Base-by-base conservation (phyloP, 2,329 filamentous ascomycete species). In the Colletotrichum eremochloae region DNA sequence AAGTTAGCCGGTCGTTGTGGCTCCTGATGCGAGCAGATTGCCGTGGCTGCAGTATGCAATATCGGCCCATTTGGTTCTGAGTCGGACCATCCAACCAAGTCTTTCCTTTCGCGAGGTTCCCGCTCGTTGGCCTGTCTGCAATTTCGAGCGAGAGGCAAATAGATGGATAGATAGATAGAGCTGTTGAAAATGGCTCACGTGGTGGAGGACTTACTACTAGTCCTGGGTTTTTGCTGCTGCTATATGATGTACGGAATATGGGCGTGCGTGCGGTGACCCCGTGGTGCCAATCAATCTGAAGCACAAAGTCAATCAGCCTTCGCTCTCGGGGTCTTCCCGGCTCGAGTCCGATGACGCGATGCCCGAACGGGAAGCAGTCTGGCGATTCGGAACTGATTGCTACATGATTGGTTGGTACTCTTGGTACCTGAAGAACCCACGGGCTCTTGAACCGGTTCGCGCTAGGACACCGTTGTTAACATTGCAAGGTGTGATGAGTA, bases 181-280 rank as follows among this genome's bases (percentile, higher is more conserved):
- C 7, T n/a, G 20, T 7, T 46, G 42, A 46, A n/a, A 62, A 36
- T 4, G 8, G 52, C 31, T 14, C 38, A 62, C 31, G 40, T n/a
- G 44, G 44, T 56, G 31, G 31, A 63, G 29, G 38, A n/a, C 68
- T 44, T 52, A 67, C 56, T 56, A 55, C 68, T 61, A 55, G 63
- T 56, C 63, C 68, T 61, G 48, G 63, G 48, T 64, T 40, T 9
- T 46, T 46, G 20, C 20, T 46, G 18, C 55, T 40, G 56, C 11
- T 29, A 50, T 50, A 24, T 50, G 11, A 29, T 50, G n/a, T 5
- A 29, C 46, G 11, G 2, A 29, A 24, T 20, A 44, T 44, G 12
- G 14, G 42, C 18, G 38, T 9, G 11, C 9, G 38, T 11, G 11
- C 38, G 38, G 42, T 14, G 15, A 20, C 15, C 2, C 42, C 15